Conservation (phyloP, 176 grass and related monocot genomes). For the Chrysopogon serrulatus region DNA sequence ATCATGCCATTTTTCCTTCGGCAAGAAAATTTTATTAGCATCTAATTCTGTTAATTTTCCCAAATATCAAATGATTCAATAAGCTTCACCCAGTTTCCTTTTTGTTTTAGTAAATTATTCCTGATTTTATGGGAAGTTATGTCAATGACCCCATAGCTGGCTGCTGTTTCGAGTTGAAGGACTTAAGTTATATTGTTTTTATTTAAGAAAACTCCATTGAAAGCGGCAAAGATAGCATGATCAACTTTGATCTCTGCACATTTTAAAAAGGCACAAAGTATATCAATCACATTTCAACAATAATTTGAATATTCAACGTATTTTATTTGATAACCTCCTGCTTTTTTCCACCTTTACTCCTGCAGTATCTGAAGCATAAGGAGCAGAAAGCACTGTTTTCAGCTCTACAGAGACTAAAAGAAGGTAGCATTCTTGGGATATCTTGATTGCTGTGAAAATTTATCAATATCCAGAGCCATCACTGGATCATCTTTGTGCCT, state of each 20-base stretch:
- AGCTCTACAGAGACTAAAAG: slow-evolving; percentile 69
- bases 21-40: background rate
- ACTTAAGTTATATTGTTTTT: background rate
- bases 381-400: slow-evolving; percentile 53
- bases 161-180: background rate
- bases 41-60: background rate
- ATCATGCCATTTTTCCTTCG: background rate
- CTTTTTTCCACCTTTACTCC: background rate
- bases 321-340: background rate
- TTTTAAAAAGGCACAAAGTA: background rate
- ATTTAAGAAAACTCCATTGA: background rate
- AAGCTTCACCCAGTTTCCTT: background rate
- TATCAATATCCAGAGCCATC: background rate
- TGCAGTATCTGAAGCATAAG: slow-evolving; percentile 48
- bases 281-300: background rate
- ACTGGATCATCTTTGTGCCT: background rate
- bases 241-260: background rate
- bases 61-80: background rate
- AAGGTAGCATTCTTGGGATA: slow-evolving; percentile 39
- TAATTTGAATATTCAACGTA: background rate
- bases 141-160: background rate
- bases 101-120: background rate
- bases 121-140: background rate
- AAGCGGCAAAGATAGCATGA: background rate
- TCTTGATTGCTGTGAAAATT: background rate